These are phyloP conservation scores for Heimioporus sp. DNA, from an alignment of 768 basidiomycete species.

Conservation along the genomic window DNA sequence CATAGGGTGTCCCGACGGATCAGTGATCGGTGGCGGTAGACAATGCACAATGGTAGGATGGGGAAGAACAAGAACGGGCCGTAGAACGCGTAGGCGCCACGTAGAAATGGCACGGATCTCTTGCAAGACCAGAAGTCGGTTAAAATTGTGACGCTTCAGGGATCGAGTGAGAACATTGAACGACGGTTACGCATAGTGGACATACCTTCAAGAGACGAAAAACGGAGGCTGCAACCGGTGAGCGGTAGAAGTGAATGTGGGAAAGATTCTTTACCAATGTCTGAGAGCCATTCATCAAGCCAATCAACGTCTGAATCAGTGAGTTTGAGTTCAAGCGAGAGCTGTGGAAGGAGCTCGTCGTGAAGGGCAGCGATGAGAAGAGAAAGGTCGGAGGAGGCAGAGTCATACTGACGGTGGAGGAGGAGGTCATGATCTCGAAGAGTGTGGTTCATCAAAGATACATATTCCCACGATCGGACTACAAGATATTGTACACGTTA, in stretches of 20 bases:
- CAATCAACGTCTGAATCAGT: conserved; percentile 44
- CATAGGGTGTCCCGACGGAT: conserved; percentile 67
- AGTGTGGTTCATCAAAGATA: conserved; percentile 31
- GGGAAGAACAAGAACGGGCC: conserved; percentile 37
- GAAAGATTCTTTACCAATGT: conserved; percentile 52
- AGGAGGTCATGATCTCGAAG: conserved; percentile 46
- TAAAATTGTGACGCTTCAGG: conserved; percentile 64
- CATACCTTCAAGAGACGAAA: conserved; percentile 65
- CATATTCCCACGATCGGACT: not conserved
- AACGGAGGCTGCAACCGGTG: conserved; percentile 39
- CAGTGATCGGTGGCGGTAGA: conserved; percentile 51
- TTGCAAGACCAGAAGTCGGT: conserved; percentile 58
- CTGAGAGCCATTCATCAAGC: conserved; percentile 62
- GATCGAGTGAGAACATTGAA: conserved; percentile 6
- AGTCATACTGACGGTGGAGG: conserved; percentile 49
- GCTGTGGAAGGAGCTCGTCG: conserved; percentile 56
- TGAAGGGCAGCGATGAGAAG: conserved; percentile 51
- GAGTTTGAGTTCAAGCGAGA: conserved; percentile 57
- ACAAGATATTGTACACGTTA: too few species aligned
- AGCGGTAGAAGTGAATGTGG: not conserved
- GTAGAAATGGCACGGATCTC: conserved; percentile 51
- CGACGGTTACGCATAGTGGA: not conserved
- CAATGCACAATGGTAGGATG: conserved; percentile 41
- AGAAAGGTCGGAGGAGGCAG: conserved; percentile 45
- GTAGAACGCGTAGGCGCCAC: conserved; percentile 47